Conservation (phyloP, 2,329 filamentous ascomycete genomes). For the Clonostachys rhizophaga region DNA sequence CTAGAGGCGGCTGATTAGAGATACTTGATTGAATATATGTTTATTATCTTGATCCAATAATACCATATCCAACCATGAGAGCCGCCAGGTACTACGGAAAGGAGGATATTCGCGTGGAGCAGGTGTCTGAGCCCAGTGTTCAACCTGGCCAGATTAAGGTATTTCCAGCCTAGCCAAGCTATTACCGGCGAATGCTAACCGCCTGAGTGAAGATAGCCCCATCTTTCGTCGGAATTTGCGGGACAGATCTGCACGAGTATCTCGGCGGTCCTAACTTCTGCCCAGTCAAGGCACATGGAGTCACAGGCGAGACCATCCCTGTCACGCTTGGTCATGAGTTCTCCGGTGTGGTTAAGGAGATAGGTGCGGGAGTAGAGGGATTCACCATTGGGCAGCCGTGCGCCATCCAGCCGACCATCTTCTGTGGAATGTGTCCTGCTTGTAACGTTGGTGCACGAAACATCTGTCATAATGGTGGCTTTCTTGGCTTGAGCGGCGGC, state of each 20-base stretch:
- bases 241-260: conserved; percentile 25
- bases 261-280: conserved; percentile 19
- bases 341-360: conserved; percentile 52
- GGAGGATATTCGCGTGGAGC: background rate
- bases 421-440: conserved; percentile 46
- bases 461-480: conserved; percentile 35
- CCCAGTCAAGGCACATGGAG: conserved; percentile 39
- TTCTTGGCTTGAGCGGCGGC: conserved; percentile 28
- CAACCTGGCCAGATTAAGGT: background rate
- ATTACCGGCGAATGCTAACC: too few relatives aligned
- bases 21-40: too few relatives aligned
- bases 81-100: background rate
- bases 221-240: conserved; percentile 20
- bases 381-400: conserved; percentile 49
- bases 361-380: conserved; percentile 38
- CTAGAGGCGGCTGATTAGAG: too few relatives aligned
- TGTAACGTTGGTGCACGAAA: conserved; percentile 36
- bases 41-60: too few relatives aligned
- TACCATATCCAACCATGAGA: background rate
- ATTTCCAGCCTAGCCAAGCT: background rate
- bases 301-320: conserved; percentile 50
- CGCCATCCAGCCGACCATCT: conserved; percentile 52
- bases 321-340: conserved; percentile 61
- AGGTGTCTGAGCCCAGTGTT: background rate
- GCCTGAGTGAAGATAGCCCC: background rate